Conservation (phyloP, 23 red algal genomes). For the Rhodosorus marinus region DNA sequence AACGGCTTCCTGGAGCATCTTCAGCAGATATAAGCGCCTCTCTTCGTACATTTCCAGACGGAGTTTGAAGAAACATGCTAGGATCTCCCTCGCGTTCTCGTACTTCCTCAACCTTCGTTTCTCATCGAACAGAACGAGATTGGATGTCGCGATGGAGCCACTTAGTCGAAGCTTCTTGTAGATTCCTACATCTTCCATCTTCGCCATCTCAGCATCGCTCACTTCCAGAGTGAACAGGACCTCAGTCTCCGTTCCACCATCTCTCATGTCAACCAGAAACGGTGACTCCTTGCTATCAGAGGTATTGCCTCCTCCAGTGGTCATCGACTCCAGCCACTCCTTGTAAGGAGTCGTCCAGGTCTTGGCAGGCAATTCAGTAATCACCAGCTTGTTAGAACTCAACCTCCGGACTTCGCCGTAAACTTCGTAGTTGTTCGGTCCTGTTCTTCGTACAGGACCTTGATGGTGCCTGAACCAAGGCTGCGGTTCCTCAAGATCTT, state of each 20-base stretch:
- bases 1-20: conserved; percentile 26
- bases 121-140: conserved; percentile 86
- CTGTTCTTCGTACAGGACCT: conserved; percentile 24
- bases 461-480: conserved; percentile 87
- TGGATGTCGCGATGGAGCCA: conserved; percentile 46
- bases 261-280: conserved; percentile 62
- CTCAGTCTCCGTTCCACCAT: conserved; percentile 58
- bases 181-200: conserved; percentile 1
- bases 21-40: conserved; percentile 15
- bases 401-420: conserved; percentile 37
- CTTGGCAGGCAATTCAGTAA: conserved; percentile 65
- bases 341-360: conserved; percentile 96
- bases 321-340: conserved; percentile 72
- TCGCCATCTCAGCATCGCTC: conserved; percentile 2
- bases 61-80: conserved; percentile 42
- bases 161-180: conserved; percentile 72
- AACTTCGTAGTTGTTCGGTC: conserved; percentile 48
- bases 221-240: conserved; percentile 60
- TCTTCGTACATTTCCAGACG: conserved; percentile 60
- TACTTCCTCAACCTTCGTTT: conserved; percentile 75
- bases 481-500: neutral
- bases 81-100: conserved; percentile 34
- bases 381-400: conserved; percentile 11
- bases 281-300: conserved; percentile 18
- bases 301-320: conserved; percentile 8